These are phyloP conservation scores for Camelina laxa DNA, from an alignment of 345 rosid species.

Conservation along the genomic window DNA sequence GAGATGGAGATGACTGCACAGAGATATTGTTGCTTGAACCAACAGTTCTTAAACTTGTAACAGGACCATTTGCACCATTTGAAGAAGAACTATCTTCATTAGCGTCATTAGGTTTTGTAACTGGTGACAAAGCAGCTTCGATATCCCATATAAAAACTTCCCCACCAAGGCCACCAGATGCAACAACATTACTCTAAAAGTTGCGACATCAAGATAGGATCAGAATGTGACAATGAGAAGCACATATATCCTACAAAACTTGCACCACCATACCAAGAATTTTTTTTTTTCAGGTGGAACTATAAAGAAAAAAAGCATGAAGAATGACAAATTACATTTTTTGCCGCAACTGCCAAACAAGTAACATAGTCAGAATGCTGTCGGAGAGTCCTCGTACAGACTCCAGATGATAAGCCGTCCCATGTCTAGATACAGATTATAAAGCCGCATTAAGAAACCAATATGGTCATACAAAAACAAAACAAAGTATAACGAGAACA, in stretches of 20 bases:
- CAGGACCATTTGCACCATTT: conserved; percentile 65
- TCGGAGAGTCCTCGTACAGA: conserved; percentile 79
- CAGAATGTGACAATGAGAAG: conserved; percentile 54
- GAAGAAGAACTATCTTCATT: conserved; percentile 72
- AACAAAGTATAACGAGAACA: neutral
- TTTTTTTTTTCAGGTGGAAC: conserved; percentile 12
- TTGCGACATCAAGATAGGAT: conserved; percentile 68
- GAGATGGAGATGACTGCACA: conserved; percentile 67
- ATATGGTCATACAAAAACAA: conserved; percentile 20
- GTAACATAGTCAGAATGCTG: conserved; percentile 99
- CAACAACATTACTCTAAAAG: conserved; percentile 93
- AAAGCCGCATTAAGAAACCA: conserved; percentile 16
- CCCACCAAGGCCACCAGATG: conserved; percentile 99
- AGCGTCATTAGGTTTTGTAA: conserved; percentile 70
- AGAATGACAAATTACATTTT: conserved; percentile 77
- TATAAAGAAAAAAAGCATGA: conserved; percentile 29
- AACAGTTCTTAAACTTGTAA: conserved; percentile 78
- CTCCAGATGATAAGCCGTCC: conserved; percentile 88
- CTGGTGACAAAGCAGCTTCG: conserved; percentile 86
- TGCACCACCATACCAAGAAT: conserved; percentile 11
- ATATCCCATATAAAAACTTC: conserved; percentile 99
- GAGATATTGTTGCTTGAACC: conserved; percentile 86
- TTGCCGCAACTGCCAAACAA: conserved; percentile 82
- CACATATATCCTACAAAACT: conserved; percentile 13
- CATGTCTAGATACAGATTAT: conserved; percentile 61